These are phyloP conservation scores for Jimgerdemannia flammicorona DNA, from an alignment of 192 early-diverging fungal species.

Conservation along the genomic window DNA sequence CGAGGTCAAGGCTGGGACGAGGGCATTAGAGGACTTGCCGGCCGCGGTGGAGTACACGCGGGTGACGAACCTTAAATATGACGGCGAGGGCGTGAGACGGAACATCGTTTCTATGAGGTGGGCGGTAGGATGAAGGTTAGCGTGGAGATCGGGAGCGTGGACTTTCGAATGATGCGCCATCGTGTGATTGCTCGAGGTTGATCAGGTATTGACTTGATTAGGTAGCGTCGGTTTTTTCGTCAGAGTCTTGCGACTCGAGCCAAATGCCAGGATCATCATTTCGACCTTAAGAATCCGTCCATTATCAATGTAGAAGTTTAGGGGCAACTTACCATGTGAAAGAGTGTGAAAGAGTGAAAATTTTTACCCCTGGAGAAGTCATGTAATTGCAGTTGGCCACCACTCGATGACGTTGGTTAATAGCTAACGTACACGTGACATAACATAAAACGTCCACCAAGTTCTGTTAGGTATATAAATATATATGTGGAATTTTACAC, in stretches of 20 bases:
- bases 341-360: no score
- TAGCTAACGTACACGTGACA: no score
- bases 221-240: background rate
- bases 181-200: background rate
- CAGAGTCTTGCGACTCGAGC: background rate
- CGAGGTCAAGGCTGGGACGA: background rate
- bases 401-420: no score
- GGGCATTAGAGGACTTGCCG: background rate
- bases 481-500: no score
- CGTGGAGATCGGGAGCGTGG: no score
- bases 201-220: background rate
- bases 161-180: no score
- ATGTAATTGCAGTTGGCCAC: no score
- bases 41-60: background rate
- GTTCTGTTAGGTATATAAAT: no score
- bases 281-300: background rate
- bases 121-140: no score
- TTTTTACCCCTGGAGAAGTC: no score
- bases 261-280: background rate
- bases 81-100: background rate
- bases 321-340: background rate
- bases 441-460: no score
- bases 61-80: background rate
- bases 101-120: background rate
- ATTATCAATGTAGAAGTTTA: no score